Base-by-base conservation (phyloP, 129 eudicot species). In the Artemisia annua region DNA sequence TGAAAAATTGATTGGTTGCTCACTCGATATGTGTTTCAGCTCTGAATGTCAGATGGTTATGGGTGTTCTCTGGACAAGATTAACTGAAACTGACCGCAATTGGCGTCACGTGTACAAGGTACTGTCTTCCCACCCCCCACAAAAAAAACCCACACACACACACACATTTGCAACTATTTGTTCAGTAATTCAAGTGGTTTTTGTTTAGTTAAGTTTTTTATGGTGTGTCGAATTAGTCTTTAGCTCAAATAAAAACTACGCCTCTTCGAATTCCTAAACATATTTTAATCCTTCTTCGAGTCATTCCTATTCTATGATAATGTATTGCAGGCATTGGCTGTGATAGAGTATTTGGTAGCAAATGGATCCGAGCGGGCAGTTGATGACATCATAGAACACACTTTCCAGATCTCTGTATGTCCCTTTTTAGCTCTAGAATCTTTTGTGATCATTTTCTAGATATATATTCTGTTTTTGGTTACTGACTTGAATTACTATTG, bases 361-460 rank as follows among this genome's bases (percentile, higher is more conserved):
- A 88, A 95, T 83, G 99, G 99, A 56, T 95, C 99, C 51, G 99
- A 95, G 69, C 97, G 97, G 70, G 96, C 99, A 66, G 99, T 95
- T 68, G 97, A 95, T 83, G 99, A 95, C 78, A 87, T 91, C 15
- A 82, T 95, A 63, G 99, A 95, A 72, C 97, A 88, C 78, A 95
- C 99, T 50, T 95, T 84, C 75, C 94, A 91, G 86, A 95, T 95
- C 75, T 95, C 97, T 75, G 99, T 95, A 83, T 39, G 92, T 80
- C 58, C 68, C 71, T 57, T 48, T 77, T 77, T 62, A 17, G 48
- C 52, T 76, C 48, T 73, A 24, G 15, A 72, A 22, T 57, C 28
- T 67, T 43, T 58, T 12, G 30, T 22, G 14, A 9, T 67, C 63
- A 28, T 18, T 39, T 70, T 58, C 43, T 65, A 43, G n/a, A 24